A percentile compares a stretch with the other conserved stretches of the same genome.
These are phyloP conservation scores for Naganishia onofrii DNA, from an alignment of 768 basidiomycete species.

Conservation along the genomic window DNA sequence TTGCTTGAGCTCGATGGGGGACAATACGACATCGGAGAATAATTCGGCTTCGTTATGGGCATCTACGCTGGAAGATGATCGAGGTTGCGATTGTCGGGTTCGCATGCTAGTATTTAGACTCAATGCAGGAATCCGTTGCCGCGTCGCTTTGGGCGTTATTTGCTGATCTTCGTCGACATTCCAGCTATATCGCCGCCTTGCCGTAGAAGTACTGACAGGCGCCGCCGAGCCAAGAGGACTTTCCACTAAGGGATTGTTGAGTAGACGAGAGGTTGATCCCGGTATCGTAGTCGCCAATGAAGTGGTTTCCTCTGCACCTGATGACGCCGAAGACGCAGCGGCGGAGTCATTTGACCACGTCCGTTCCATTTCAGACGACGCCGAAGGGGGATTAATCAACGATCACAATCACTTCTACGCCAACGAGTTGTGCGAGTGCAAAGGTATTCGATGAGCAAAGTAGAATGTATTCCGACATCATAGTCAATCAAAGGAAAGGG, in stretches of 20 bases:
- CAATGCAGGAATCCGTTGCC: neutral
- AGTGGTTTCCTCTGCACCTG: neutral
- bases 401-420: neutral
- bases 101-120: no score
- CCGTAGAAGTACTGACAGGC: neutral
- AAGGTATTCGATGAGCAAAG: no score
- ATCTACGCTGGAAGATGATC: neutral
- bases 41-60: neutral
- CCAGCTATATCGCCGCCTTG: slow-evolving; percentile 18
- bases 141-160: slow-evolving; percentile 1
- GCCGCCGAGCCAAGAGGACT: neutral
- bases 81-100: neutral
- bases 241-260: neutral
- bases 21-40: slow-evolving; percentile 11
- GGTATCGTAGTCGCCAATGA: slow-evolving; percentile 1
- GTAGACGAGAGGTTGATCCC: neutral
- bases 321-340: neutral
- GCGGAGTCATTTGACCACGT: slow-evolving; percentile 15
- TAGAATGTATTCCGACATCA: no score
- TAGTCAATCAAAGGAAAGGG: no score
- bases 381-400: neutral
- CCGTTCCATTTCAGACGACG: neutral
- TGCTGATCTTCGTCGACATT: slow-evolving; percentile 1
- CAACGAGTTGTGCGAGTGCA: no score
- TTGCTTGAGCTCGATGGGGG: neutral